Evolutionary conservation across 106 monocot genomes (phyloP), one percentile per base, ranked within the genome.

Genomic region (Acorus gramineus): DNA sequence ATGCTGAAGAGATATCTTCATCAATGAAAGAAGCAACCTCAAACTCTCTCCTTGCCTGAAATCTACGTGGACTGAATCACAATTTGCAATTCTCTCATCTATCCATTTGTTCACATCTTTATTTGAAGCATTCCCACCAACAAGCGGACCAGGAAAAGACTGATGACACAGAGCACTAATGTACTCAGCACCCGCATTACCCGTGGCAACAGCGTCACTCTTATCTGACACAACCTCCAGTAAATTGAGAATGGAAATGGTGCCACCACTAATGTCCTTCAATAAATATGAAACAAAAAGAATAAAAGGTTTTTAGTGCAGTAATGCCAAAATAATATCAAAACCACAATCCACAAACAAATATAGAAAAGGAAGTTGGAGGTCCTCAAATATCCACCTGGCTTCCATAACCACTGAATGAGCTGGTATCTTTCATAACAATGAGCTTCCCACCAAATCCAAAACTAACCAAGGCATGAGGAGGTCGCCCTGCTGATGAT

Each of bases 81-180:
- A 84, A 44, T 64, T 69, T 5, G 55, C 10, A 10, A 89, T 86
- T 50, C 66, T 88, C 75, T 92, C 92, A 69, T 99, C 87, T 49
- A 99, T 71, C 98, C 98, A 99, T 74, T 89, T 99, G 71, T 86
- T 85, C 50, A 92, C 73, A 72, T 92, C 98, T 67, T 89, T 99
- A 62, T 79, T 65, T 51, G 88, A 70, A 70, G 85, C 83, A 82
- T 50, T 89, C 14, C 92, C 91, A 58, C 92, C 98, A 53, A 86
- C 88, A 75, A 99, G 92, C 7, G 98, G 98, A 49, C 98, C 98
- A 61, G 98, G 98, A 64, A 99, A 89, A 54, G 85, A 78, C 51
- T 85, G 79, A 47, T 82, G 83, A 53, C 81, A 89, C 53, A 99
- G 71, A 58, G 82, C 48, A 69, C 72, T 66, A 59, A 99, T 82